Base-by-base conservation (phyloP, 305 asterid genomes). In the Salvia sclarea region DNA sequence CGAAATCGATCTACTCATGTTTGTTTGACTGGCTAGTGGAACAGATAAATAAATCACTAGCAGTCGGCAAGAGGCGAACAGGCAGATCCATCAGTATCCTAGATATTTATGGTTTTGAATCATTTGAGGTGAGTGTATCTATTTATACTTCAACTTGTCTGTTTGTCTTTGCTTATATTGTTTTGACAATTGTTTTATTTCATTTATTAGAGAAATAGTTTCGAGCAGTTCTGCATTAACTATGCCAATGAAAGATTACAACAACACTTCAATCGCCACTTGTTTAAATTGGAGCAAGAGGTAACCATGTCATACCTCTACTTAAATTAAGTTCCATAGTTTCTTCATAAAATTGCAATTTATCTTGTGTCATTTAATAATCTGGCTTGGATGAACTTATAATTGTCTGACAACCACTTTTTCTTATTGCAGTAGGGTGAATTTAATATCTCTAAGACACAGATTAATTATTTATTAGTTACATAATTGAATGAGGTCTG, bases 21-120 rank as follows among this genome's bases (percentile, higher is more conserved):
- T 86, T 93, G 81, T 93, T 93, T 80, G 97, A 93, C 79, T 93
- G 98, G 97, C 81, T 93, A 50, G 96, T 93, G 64, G 97, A 93
- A 68, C 96, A 93, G 88, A 87, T 93, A 71, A 93, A 93, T 73
- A 90, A 91, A 75, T 93, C 98, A 49, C 84, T 93, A 43, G 90
- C 92, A 57, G 96, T 87, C 13, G 98, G 98, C 61, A 93, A 93
- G 79, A 90, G 95, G 52, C 87, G 96, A 45, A 93, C 98, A 38
- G 98, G 96, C 70, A 91, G 97, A 82, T 88, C 98, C 66, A 91
- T 93, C 74, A 91, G 95, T 80, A 88, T 93, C 79, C 95, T 93
- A 24, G 98, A 93, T 86, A 93, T 93, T 58, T 93, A 93, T 64
- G 98, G 98, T 60, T 93, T 93, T 73, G 98, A 93, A 83, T 93